phyloP scores from a whole-genome alignment of 73 alveolate species.

The Tetrahymena elliotti region DNA sequence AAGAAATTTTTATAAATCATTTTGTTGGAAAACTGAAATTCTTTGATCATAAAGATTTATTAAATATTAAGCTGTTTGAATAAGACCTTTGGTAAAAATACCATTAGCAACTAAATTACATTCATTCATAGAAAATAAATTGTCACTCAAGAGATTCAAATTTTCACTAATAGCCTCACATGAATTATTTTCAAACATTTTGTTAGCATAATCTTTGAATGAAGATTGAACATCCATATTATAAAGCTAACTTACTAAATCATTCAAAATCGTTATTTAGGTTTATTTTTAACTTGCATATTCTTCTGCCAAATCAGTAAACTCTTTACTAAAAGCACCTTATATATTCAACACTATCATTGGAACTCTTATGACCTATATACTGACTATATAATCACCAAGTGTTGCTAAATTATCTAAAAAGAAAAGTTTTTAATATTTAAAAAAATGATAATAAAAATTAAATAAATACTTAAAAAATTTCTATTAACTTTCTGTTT shows the following conservation, averaged over 20 bases:
- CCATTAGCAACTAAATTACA: neutral
- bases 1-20: neutral
- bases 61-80: neutral
- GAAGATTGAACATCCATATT: neutral
- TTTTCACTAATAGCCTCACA: neutral
- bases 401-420: neutral
- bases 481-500: neutral
- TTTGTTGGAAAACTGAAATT: neutral
- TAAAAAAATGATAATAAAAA: too few species aligned
- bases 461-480: neutral
- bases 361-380: neutral
- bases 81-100: neutral
- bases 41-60: neutral
- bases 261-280: neutral
- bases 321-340: neutral
- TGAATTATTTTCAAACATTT: neutral
- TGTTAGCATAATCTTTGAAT: neutral
- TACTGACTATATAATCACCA: neutral
- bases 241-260: neutral
- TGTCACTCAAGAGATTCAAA: neutral
- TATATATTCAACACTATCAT: too few species aligned
- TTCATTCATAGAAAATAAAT: neutral
- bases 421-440: too few species aligned
- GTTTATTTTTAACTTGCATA: neutral
- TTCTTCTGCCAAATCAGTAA: neutral